Evolutionary conservation across 2,329 filamentous ascomycete species (phyloP).

Genomic region (Gnomoniopsis sp.): DNA sequence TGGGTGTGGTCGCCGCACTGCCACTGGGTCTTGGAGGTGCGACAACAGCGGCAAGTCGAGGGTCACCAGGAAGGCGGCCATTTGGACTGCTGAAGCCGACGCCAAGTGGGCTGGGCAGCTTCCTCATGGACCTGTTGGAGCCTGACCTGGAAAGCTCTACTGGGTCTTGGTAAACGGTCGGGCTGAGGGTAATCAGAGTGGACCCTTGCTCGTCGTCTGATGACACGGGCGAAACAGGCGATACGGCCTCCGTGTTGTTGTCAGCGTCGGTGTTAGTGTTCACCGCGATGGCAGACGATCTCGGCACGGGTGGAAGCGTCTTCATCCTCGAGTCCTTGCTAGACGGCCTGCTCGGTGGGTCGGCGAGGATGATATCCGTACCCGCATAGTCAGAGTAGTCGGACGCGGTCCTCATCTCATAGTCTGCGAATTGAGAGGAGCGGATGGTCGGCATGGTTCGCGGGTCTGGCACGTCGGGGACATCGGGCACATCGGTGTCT

Average conservation of each 20-base stretch:
- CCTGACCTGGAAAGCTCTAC: conserved; percentile 26
- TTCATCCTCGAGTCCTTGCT: conserved; percentile 33
- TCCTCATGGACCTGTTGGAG: conserved; percentile 22
- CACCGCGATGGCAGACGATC: neutral
- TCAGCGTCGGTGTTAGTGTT: conserved; percentile 18
- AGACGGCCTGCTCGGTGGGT: conserved; percentile 23
- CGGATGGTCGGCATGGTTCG: conserved; percentile 17
- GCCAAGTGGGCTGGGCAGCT: conserved; percentile 39
- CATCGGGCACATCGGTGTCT: conserved; percentile 24
- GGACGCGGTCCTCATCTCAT: conserved; percentile 1
- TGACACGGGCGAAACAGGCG: conserved; percentile 5
- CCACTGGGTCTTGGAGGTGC: conserved; percentile 11
- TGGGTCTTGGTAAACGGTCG: conserved; percentile 48
- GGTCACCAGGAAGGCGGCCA: neutral
- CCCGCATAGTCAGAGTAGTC: neutral
- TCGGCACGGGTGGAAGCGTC: conserved; percentile 36
- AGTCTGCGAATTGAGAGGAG: conserved; percentile 29
- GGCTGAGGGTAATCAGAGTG: conserved; percentile 37
- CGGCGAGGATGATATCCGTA: conserved; percentile 19
- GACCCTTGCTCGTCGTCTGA: conserved; percentile 27
- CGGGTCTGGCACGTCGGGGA: neutral
- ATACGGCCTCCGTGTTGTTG: conserved; percentile 16
- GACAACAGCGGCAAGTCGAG: neutral
- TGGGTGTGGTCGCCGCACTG: conserved; percentile 1
- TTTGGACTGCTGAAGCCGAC: conserved; percentile 37